Conservation (phyloP, 2,329 filamentous ascomycete genomes). For the Cladosporium sp. region DNA sequence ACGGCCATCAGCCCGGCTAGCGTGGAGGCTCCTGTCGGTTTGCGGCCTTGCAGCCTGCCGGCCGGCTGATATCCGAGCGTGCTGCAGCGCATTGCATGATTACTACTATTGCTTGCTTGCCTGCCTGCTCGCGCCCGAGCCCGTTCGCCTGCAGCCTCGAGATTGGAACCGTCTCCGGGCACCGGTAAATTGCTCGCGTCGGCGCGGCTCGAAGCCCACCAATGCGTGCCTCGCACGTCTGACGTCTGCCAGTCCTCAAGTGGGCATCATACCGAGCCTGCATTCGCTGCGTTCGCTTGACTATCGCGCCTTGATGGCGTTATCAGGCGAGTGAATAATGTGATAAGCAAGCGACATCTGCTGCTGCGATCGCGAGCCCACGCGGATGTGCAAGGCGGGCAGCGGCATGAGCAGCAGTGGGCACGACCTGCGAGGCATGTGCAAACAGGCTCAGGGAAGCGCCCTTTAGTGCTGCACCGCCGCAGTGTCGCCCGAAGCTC, state of each 20-base stretch:
- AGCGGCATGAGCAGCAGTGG: not conserved
- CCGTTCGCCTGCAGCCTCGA: no score
- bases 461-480: not conserved
- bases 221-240: not conserved
- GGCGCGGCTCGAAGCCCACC: slow-evolving; percentile 5
- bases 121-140: no score
- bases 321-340: not conserved
- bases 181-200: slow-evolving; percentile 2
- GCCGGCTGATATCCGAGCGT: no score
- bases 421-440: not conserved
- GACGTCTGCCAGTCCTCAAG: not conserved
- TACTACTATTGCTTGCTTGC: no score
- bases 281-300: not conserved
- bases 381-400: not conserved
- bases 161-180: not conserved
- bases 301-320: slow-evolving; percentile 1
- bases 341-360: not conserved
- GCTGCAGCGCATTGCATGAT: no score
- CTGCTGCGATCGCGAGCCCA: not conserved
- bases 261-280: not conserved
- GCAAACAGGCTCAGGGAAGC: no score
- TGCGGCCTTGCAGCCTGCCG: no score
- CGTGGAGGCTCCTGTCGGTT: no score
- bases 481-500: not conserved
- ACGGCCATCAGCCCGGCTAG: no score